A percentile compares a stretch with the other conserved stretches of the same genome.
These are phyloP conservation scores for Termitomyces sp. DNA, from an alignment of 768 basidiomycete genomes.

Conservation along the genomic window DNA sequence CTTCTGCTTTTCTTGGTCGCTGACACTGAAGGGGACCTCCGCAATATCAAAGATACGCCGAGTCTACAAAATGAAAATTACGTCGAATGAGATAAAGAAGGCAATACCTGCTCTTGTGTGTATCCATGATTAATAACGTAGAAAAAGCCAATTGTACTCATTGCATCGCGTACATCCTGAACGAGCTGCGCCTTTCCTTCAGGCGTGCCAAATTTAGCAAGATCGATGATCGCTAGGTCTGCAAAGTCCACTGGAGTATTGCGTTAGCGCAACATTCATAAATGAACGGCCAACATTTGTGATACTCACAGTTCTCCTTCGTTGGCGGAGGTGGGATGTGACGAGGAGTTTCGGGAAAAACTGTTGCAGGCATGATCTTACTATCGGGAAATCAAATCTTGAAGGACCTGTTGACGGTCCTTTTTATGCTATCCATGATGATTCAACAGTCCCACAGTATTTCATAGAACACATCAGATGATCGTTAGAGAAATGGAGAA, in stretches of 20 bases:
- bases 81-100: background rate
- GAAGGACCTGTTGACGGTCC: background rate
- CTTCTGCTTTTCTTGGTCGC: constrained; percentile 30
- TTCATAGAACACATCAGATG: background rate
- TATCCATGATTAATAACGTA: constrained; percentile 47
- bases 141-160: constrained; percentile 38
- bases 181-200: constrained; percentile 35
- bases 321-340: constrained; percentile 22
- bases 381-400: background rate
- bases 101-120: constrained; percentile 31
- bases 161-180: constrained; percentile 37
- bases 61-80: constrained; percentile 22
- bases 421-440: background rate
- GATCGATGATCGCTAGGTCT: constrained; percentile 49
- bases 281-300: background rate
- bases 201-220: constrained; percentile 32
- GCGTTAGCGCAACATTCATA: background rate
- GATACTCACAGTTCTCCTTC: constrained; percentile 8
- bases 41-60: constrained; percentile 41
- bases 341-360: constrained; percentile 28
- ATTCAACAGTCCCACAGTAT: background rate
- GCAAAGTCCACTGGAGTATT: constrained; percentile 30
- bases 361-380: constrained; percentile 23
- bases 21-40: constrained; percentile 34
- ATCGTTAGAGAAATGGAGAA: background rate